Conservation (phyloP, 176 grass and related monocot species). For the Triticum aestivum region IWGSC_CS_RefSeq_v2.1 NC_057814.1:53858185-53858684, state of each 20-base stretch:
- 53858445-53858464: not conserved
- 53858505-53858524: not conserved
- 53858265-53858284: conserved; percentile 71
- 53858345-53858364: no score
- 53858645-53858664: not conserved
- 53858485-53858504: not conserved
- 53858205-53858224: conserved; percentile 41
- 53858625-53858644: not conserved
- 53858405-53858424: no score
- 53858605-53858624: not conserved
- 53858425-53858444: no score
- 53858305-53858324: no score
- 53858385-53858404: no score
- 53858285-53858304: no score
- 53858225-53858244: conserved; percentile 37
- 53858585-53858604: not conserved
- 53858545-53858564: not conserved
- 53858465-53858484: not conserved
- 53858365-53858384: no score
- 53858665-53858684: not conserved
- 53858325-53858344: not conserved
- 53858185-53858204: not conserved
- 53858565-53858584: not conserved
- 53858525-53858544: not conserved
- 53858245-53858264: conserved; percentile 48